Conservation (phyloP, 1,284 basidiomycete genomes). For the Lentinus polychrous region DNA sequence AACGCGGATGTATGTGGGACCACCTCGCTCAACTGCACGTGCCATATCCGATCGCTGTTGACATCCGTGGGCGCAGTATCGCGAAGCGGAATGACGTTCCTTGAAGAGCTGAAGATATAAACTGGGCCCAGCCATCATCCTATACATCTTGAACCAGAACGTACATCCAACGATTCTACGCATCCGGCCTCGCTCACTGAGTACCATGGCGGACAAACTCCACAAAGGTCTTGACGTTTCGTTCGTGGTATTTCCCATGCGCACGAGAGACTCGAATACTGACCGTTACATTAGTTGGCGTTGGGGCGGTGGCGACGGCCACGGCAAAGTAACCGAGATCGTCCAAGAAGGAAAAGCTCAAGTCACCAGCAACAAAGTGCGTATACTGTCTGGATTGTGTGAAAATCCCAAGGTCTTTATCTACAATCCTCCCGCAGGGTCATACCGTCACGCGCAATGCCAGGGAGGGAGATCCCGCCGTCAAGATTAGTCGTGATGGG, state of each 20-base stretch:
- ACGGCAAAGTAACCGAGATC: conserved; percentile 25
- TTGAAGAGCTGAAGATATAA: too few relatives aligned
- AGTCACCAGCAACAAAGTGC: conserved; percentile 34
- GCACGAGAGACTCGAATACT: not conserved
- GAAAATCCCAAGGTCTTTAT: not conserved
- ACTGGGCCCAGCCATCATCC: too few relatives aligned
- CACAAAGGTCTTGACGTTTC: conserved; percentile 26
- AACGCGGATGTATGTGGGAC: too few relatives aligned
- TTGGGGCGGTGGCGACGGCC: conserved; percentile 25
- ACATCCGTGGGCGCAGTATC: too few relatives aligned
- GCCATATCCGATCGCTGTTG: too few relatives aligned
- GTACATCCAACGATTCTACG: too few relatives aligned
- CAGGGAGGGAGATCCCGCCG: conserved; percentile 31
- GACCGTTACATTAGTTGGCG: conserved; percentile 19
- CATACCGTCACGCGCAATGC: conserved; percentile 32
- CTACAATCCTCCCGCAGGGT: conserved; percentile 21
- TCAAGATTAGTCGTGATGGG: conserved; percentile 32
- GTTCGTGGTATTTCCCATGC: conserved; percentile 13
- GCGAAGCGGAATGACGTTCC: too few relatives aligned
- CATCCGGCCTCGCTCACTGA: not conserved
- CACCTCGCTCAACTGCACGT: too few relatives aligned
- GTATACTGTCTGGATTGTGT: not conserved
- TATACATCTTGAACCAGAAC: too few relatives aligned
- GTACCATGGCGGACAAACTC: conserved; percentile 22
- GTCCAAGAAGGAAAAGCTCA: conserved; percentile 30